Evolutionary conservation across 2,329 filamentous ascomycete genomes (phyloP), one percentile per base, ranked within the genome.

Genomic region (Arthrobotrys conoides): DNA sequence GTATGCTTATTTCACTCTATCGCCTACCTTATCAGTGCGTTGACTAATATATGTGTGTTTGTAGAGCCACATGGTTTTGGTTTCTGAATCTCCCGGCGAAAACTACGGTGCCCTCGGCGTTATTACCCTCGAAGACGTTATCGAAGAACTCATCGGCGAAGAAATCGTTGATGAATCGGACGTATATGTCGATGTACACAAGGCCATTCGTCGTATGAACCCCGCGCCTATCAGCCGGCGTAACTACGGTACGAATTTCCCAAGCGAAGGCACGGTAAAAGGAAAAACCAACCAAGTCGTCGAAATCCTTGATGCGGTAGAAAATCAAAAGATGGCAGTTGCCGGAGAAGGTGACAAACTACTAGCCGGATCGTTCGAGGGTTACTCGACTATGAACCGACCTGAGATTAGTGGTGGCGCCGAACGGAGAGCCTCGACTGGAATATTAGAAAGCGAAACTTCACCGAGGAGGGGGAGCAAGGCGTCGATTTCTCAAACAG

Each of bases 131-230:
- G 96, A 99, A 84, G 96, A 99, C 84, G 96, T 99, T 3, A 99
- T 99, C 83, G 96, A 99, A 84, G 96, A 99, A 85, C 87, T 99
- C 30, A 99, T 99, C 84, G 96, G 96, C 87, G 96, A 99, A 87
- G 96, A 99, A 88, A 99, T 98, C 80, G 96, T 99, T 80, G 96
- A 99, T 84, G 96, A 99, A 84, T 98, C 95, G 0, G 96, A 99
- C 84, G 96, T 99, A 10, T 99, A 97, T 83, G 91, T 99, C 80
- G 96, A 99, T 84, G 94, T 99, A 1, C 96, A 98, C 87, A 98
- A 98, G 86, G 96, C 96, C 22, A 97, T 99, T 81, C 90, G 96
- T 73, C 92, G 96, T 66, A 89, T 96, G 82, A 90, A 91, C 20
- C 94, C 94, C 0, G 94, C 94, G 0, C 82, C 82, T 8, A 76